Evolutionary conservation across 2,329 filamentous ascomycete genomes (phyloP).

Genomic region (Ploettnerulaceae sp.): DNA sequence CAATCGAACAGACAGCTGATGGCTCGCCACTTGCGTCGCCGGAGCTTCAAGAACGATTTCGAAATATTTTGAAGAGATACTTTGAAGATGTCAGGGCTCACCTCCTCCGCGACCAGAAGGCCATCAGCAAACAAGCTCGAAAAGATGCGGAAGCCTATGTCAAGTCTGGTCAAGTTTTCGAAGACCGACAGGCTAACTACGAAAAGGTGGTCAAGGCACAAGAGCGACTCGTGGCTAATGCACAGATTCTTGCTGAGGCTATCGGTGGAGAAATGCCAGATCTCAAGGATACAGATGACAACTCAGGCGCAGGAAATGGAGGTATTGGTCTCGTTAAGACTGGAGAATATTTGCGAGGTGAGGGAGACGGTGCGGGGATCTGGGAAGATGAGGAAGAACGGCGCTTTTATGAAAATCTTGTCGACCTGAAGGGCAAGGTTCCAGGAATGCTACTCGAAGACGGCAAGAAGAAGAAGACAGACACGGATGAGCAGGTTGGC

Average conservation of each 20-base stretch:
- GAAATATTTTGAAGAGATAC: conserved; percentile 78
- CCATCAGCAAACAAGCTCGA: conserved; percentile 77
- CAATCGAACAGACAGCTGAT: conserved; percentile 42
- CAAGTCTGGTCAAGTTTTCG: conserved; percentile 96
- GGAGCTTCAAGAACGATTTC: conserved; percentile 81
- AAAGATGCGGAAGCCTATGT: conserved; percentile 98
- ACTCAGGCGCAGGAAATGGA: conserved; percentile 60
- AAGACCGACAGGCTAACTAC: conserved; percentile 92
- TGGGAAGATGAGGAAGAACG: conserved; percentile 99
- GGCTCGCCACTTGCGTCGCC: conserved; percentile 71
- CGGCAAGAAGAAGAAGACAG: conserved; percentile 85
- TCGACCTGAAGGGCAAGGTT: conserved; percentile 93
- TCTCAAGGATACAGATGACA: conserved; percentile 74
- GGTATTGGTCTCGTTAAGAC: conserved; percentile 92
- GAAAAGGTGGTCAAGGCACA: conserved; percentile 91
- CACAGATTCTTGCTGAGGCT: conserved; percentile 83
- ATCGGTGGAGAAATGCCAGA: conserved; percentile 92
- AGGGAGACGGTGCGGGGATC: conserved; percentile 86
- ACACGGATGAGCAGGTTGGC: conserved; percentile 75
- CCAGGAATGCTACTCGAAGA: conserved; percentile 92
- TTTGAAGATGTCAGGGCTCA: conserved; percentile 91
- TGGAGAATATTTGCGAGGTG: conserved; percentile 84
- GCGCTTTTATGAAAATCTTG: conserved; percentile 94
- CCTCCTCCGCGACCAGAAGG: conserved; percentile 85
- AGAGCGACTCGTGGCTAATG: conserved; percentile 84